These are phyloP conservation scores for Alternaria angustiovoidea DNA, from an alignment of 2,329 filamentous ascomycete species.

Conservation along the genomic window DNA sequence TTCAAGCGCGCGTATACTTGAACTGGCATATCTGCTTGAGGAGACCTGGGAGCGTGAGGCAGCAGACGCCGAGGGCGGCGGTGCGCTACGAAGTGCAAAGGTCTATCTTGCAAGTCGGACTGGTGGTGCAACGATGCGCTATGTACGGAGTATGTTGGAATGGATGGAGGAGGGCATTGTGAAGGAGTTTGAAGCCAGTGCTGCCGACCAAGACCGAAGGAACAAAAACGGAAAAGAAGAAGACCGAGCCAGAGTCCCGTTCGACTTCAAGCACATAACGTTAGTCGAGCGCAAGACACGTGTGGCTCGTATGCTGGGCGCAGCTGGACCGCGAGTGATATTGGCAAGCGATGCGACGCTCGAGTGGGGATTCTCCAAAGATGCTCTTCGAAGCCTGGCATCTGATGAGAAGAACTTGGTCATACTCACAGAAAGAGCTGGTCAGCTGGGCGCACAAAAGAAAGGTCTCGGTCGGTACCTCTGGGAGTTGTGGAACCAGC, in stretches of 20 bases:
- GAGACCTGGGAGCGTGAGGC: constrained; percentile 74
- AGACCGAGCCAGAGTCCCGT: constrained; percentile 71
- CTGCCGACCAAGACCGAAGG: constrained; percentile 41
- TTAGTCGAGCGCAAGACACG: constrained; percentile 83
- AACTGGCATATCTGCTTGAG: constrained; percentile 90
- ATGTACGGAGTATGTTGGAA: constrained; percentile 94
- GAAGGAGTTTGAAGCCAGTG: constrained; percentile 79
- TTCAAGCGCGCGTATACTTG: constrained; percentile 91
- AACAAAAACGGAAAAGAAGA: constrained; percentile 52
- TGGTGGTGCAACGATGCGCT: constrained; percentile 85
- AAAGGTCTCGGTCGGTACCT: constrained; percentile 72
- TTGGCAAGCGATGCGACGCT: constrained; percentile 88
- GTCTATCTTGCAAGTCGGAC: constrained; percentile 88
- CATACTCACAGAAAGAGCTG: constrained; percentile 80
- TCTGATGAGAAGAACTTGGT: constrained; percentile 82
- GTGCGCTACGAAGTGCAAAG: constrained; percentile 60
- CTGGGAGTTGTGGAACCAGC: constrained; percentile 66
- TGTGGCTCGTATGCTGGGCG: constrained; percentile 72
- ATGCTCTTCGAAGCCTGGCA: constrained; percentile 77
- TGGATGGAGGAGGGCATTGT: constrained; percentile 99
- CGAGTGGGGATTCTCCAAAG: constrained; percentile 94
- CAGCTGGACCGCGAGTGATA: constrained; percentile 73
- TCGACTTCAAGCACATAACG: constrained; percentile 87
- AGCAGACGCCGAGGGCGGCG: constrained; percentile 44
- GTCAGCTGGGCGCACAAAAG: constrained; percentile 46